A percentile compares a stretch with the other conserved stretches of the same genome.
Conservation (phyloP, 495 filamentous ascomycete species). For the Margaritispora aquatica region DNA sequence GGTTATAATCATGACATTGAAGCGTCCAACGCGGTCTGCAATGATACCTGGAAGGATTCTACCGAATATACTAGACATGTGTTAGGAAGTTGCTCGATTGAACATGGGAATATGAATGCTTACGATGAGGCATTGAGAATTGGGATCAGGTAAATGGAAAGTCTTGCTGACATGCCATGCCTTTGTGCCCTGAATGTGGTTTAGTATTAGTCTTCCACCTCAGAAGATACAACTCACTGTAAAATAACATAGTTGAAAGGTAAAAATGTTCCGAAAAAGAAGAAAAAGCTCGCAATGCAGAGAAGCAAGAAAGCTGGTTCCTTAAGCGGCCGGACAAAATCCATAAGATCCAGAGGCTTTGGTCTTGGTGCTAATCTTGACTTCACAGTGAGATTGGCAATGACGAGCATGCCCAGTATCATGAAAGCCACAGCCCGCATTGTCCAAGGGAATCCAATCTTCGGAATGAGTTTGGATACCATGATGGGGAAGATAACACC, state of each 20-base stretch:
- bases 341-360: slow-evolving; percentile 42
- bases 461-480: slow-evolving; percentile 53
- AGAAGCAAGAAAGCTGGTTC: slow-evolving; percentile 50
- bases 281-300: slow-evolving; percentile 48
- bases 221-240: slow-evolving; percentile 21
- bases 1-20: slow-evolving; percentile 65
- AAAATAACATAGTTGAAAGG: slow-evolving; percentile 68
- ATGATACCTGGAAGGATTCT: slow-evolving; percentile 66
- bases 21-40: slow-evolving; percentile 67
- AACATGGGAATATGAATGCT: slow-evolving; percentile 13
- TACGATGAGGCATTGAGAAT: slow-evolving; percentile 69
- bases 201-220: neutral
- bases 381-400: slow-evolving; percentile 58
- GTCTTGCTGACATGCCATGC: slow-evolving; percentile 49
- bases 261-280: slow-evolving; percentile 68
- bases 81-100: slow-evolving; percentile 6
- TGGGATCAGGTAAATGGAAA: slow-evolving; percentile 61
- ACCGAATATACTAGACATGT: slow-evolving; percentile 50
- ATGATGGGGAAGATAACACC: slow-evolving; percentile 69
- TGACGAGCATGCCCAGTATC: slow-evolving; percentile 54
- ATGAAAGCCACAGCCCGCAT: slow-evolving; percentile 66
- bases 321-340: slow-evolving; percentile 54
- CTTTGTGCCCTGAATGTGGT: slow-evolving; percentile 31
- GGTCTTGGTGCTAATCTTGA: slow-evolving; percentile 55
- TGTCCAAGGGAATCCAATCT: slow-evolving; percentile 67